Evolutionary conservation across 2,329 filamentous ascomycete species (phyloP), one percentile per base, ranked within the genome.

Genomic region (Cytospora piceae): DNA sequence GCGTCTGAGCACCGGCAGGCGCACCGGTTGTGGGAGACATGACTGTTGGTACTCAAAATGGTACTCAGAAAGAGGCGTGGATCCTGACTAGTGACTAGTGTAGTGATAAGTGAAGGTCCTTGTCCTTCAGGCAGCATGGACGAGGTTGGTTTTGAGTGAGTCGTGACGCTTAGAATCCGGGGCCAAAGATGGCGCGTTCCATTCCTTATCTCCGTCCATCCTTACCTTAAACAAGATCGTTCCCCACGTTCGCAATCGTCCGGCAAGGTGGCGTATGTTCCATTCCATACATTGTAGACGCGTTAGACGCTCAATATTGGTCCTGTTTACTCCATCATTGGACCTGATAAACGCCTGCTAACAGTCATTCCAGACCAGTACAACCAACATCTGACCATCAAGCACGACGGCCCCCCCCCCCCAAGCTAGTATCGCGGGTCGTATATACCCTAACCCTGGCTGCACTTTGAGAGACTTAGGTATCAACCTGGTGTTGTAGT

Each of bases 151-250:
- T 11, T 63, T 27, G 53, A 54, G 29, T 39, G n/a, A 46, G 20
- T 61, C 17, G 57, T 55, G 63, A 54, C 58, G 65, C 65, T 67
- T 67, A 67, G 61, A 67, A 67, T 67, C 65, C 62, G 39, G 31
- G n/a, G 31, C 32, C 52, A 39, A 52, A 54, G 42, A 58, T 53
- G 46, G 56, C 31, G 56, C 49, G 42, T 37, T 49, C 32, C 37
- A 27, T 52, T 32, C 24, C 58, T 67, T 66, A 67, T 67, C 66
- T 63, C 66, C 63, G 66, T 51, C n/a, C 66, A 8, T 49, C 22
- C 37, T 32, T 31, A 37, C 46, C n/a, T 32, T 29, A 46, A 42
- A 4, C 46, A 24, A 24, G 1, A n/a, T 7, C 22, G 1, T 29
- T 31, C 56, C 27, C 56, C 54, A 63, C 37, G 49, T 54, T 67